Conservation (phyloP, 345 rosid genomes). For the Rhizophora mangle region DNA sequence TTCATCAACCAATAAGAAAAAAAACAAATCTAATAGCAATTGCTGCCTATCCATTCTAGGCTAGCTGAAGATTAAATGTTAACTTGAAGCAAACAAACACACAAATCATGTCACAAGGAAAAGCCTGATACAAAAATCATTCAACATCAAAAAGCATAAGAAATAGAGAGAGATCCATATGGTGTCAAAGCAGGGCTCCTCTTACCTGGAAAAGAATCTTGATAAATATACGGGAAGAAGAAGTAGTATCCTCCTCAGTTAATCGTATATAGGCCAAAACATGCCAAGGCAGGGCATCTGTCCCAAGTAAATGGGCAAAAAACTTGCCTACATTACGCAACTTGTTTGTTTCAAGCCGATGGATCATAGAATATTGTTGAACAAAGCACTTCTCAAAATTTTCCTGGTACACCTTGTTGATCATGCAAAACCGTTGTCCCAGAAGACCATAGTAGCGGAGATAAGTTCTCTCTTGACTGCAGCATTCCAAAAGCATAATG, state of each 20-base stretch:
- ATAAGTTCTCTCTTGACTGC: conserved; percentile 93
- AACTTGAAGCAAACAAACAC: neutral
- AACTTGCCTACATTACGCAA: conserved; percentile 87
- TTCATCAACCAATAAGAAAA: too few species aligned
- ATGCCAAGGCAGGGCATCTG: conserved; percentile 95
- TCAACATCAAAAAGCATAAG: neutral
- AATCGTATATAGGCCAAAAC: conserved; percentile 75
- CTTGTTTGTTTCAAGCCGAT: conserved; percentile 87
- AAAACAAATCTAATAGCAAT: too few species aligned
- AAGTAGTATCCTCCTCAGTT: conserved; percentile 93
- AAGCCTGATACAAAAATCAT: neutral
- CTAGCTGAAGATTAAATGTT: neutral
- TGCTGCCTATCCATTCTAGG: neutral
- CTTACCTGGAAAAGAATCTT: conserved; percentile 95
- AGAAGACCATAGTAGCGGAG: conserved; percentile 85
- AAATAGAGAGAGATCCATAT: neutral
- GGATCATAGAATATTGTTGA: conserved; percentile 94
- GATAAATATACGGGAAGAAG: conserved; percentile 86
- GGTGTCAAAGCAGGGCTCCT: neutral
- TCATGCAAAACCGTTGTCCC: conserved; percentile 95
- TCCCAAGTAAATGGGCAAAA: conserved; percentile 92
- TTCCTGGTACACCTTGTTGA: conserved; percentile 83
- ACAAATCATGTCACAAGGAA: neutral
- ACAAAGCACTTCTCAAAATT: conserved; percentile 90
- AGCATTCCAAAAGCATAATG: conserved; percentile 91